Percentiles rank a stretch among this genome's conserved stretches.
Conservation (phyloP, 2,329 filamentous ascomycete species). For the Pseudocercospora musae region DNA sequence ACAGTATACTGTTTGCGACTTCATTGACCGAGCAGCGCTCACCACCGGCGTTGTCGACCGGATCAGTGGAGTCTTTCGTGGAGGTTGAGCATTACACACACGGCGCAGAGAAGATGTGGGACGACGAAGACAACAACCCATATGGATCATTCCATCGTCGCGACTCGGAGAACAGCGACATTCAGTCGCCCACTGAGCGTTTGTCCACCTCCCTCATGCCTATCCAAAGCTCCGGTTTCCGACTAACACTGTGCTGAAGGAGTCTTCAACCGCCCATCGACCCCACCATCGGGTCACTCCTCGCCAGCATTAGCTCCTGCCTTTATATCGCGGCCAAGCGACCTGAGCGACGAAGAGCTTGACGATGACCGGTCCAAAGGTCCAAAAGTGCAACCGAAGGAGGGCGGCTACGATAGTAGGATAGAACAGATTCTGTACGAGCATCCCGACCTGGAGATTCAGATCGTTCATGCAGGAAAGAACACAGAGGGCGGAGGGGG, state of each 20-base stretch:
- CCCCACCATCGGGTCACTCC: conserved; percentile 68
- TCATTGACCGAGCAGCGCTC: background rate
- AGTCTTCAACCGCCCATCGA: conserved; percentile 59
- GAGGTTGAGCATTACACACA: background rate
- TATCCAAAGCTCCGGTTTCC: background rate
- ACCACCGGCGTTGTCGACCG: background rate
- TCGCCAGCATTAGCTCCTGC: conserved; percentile 64
- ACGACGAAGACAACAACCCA: conserved; percentile 98
- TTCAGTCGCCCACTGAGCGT: conserved; percentile 31
- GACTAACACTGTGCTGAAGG: conserved; percentile 21
- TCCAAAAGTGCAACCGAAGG: conserved; percentile 58
- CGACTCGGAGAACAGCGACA: conserved; percentile 70
- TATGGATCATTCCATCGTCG: conserved; percentile 91
- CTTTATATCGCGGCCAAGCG: conserved; percentile 51
- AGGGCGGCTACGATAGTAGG: conserved; percentile 87
- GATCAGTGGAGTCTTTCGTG: background rate
- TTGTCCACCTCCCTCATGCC: conserved; percentile 11
- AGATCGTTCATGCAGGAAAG: conserved; percentile 95
- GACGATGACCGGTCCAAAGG: conserved; percentile 47
- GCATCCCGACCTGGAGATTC: conserved; percentile 81
- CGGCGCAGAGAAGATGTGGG: conserved; percentile 71
- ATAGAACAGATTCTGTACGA: conserved; percentile 98
- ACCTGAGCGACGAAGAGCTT: conserved; percentile 60
- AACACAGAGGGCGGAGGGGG: conserved; percentile 85
- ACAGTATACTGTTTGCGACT: background rate